Evolutionary conservation across 2,329 filamentous ascomycete genomes (phyloP).

Genomic region (Leptosphaerulina australis): DNA sequence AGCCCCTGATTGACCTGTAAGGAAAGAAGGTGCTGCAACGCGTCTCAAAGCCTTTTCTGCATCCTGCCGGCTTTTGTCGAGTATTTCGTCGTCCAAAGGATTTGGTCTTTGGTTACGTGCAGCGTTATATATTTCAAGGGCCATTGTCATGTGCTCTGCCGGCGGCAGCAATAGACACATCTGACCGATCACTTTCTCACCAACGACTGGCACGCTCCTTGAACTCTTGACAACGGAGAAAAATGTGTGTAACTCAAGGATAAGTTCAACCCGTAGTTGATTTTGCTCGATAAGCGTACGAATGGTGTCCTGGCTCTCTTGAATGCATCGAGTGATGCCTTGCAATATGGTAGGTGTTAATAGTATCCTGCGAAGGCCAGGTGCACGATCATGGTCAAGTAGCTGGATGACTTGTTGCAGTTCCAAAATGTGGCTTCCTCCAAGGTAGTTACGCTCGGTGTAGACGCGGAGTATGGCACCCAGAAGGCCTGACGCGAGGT

Average conservation of each 20-base stretch:
- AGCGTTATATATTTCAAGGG: conserved; percentile 26
- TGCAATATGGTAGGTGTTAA: conserved; percentile 25
- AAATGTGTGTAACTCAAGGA: conserved; percentile 32
- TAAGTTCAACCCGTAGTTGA: conserved; percentile 26
- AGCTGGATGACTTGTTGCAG: conserved; percentile 27
- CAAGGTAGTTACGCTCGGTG: conserved; percentile 17
- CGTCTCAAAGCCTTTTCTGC: no score
- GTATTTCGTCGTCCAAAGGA: background rate
- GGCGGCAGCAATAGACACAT: conserved; percentile 22
- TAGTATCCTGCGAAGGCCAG: conserved; percentile 25
- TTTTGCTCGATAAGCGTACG: conserved; percentile 22
- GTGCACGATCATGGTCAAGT: conserved; percentile 21
- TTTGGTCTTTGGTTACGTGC: background rate
- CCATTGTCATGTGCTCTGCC: conserved; percentile 10
- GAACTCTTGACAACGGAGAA: conserved; percentile 25
- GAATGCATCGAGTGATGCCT: conserved; percentile 33
- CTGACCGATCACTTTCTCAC: conserved; percentile 2
- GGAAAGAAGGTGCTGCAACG: background rate
- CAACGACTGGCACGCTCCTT: conserved; percentile 5
- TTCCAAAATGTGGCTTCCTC: conserved; percentile 24
- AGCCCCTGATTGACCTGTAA: background rate
- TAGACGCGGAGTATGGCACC: conserved; percentile 22
- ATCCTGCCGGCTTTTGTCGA: no score
- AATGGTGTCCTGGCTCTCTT: conserved; percentile 30
- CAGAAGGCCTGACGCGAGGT: conserved; percentile 14